Evolutionary conservation across 345 rosid species (phyloP).

Genomic region (Gossypium bickii): DNA sequence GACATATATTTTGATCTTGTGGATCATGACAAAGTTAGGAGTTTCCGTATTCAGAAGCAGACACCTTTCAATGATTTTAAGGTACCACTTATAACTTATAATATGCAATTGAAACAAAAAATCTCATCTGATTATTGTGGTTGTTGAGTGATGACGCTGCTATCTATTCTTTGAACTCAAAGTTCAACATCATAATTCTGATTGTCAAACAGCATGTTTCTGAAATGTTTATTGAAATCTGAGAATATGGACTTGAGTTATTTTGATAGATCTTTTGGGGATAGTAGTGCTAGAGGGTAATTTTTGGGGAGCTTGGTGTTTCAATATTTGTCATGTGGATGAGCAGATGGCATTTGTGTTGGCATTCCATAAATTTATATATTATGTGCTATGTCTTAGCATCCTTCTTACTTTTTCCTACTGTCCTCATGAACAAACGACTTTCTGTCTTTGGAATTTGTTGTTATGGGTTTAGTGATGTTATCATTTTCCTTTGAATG

Average conservation of each 20-base stretch:
- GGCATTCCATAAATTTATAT: neutral
- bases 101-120: neutral
- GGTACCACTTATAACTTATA: slow-evolving; percentile 33
- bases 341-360: neutral
- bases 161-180: neutral
- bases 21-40: slow-evolving; percentile 92
- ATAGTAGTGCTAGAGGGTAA: neutral
- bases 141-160: neutral
- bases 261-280: neutral
- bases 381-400: neutral
- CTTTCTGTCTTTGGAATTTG: slow-evolving; percentile 10
- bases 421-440: neutral
- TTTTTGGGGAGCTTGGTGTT: neutral
- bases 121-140: neutral
- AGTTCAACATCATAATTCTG: neutral
- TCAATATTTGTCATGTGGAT: neutral
- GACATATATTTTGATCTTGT: slow-evolving; percentile 94
- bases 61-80: slow-evolving; percentile 65
- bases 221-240: neutral
- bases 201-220: neutral
- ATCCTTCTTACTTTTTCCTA: neutral
- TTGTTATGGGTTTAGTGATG: neutral
- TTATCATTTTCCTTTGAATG: neutral
- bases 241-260: neutral
- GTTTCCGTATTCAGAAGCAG: slow-evolving; percentile 90